Percentiles rank a stretch among this genome's conserved stretches.
These are phyloP conservation scores for Akanthomyces muscarius DNA, from an alignment of 2,329 filamentous ascomycete genomes.

Conservation along the genomic window DNA sequence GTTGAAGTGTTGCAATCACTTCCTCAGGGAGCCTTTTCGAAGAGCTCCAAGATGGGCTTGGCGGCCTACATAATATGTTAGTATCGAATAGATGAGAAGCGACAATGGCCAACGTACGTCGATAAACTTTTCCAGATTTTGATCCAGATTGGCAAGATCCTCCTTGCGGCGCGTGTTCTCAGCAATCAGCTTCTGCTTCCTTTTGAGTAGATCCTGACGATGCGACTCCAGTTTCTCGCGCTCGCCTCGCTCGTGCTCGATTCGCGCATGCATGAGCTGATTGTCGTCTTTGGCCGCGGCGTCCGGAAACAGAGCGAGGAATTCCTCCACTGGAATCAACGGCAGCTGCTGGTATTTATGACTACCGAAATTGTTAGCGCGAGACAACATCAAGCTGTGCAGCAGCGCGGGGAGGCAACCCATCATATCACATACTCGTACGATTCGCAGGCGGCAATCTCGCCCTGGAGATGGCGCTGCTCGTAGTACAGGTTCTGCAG, in stretches of 20 bases:
- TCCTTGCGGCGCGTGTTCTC: constrained; percentile 91
- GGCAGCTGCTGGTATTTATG: constrained; percentile 87
- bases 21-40: constrained; percentile 64
- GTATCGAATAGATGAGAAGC: constrained; percentile 9
- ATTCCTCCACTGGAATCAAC: constrained; percentile 78
- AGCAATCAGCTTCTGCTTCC: constrained; percentile 58
- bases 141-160: constrained; percentile 84
- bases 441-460: constrained; percentile 85
- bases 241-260: constrained; percentile 84
- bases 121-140: constrained; percentile 90
- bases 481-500: constrained; percentile 97
- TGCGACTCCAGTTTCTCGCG: constrained; percentile 82
- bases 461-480: constrained; percentile 81
- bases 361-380: constrained; percentile 39
- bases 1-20: not conserved
- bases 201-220: constrained; percentile 68
- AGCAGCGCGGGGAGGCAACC: not conserved
- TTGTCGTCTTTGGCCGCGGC: constrained; percentile 69
- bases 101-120: constrained; percentile 55
- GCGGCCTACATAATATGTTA: constrained; percentile 56
- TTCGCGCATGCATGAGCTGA: constrained; percentile 81
- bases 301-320: constrained; percentile 72
- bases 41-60: constrained; percentile 81
- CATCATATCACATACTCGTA: constrained; percentile 66
- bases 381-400: not conserved